Evolutionary conservation across 495 filamentous ascomycete genomes (phyloP), one percentile per base, ranked within the genome.

Genomic region (Xylaria sp.): DNA sequence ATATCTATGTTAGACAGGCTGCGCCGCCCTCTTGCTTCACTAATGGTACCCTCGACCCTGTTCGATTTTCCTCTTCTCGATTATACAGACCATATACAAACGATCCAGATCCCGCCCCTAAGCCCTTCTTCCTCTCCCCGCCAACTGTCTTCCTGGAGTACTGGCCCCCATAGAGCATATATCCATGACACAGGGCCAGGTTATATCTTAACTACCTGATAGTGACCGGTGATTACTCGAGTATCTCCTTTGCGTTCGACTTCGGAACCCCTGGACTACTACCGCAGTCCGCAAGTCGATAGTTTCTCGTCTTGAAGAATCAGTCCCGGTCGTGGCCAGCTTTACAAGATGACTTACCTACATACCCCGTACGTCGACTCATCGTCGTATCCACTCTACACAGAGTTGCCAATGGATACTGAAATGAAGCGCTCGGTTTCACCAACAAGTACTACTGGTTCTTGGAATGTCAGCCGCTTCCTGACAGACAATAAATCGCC

Each of bases 401-500:
- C 69, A 50, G 69, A 71, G 26, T 4, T 66, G 19, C 19, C 69
- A 48, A 68, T 72, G 53, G 64, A 62, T 14, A 21, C 63, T 0
- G 57, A 72, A n/a, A 33, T 55, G 21, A 62, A 72, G 55, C 70
- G 64, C 44, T 67, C 63, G 21, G 63, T 50, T 40, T 72, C 70
- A 11, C 63, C 70, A 1, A 31, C 46, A 55, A 68, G 53, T 17
- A 48, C 67, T 71, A 33, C 57, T 46, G 31, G 71, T 52, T 50
- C 61, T 58, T 71, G 52, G 48, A 44, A 21, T 12, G 69, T 81
- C 26, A 77, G 75, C 55, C 77, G 73, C 62, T 80, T 75, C 44
- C 71, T 82, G 1, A 73, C 75, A 31, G 78, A 82, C 21, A 71
- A 40, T 24, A 74, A 77, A 24, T 72, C 71, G 52, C 64, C 75